Conservation (phyloP, 495 filamentous ascomycete species). For the Elaphomyces granulatus region DNA sequence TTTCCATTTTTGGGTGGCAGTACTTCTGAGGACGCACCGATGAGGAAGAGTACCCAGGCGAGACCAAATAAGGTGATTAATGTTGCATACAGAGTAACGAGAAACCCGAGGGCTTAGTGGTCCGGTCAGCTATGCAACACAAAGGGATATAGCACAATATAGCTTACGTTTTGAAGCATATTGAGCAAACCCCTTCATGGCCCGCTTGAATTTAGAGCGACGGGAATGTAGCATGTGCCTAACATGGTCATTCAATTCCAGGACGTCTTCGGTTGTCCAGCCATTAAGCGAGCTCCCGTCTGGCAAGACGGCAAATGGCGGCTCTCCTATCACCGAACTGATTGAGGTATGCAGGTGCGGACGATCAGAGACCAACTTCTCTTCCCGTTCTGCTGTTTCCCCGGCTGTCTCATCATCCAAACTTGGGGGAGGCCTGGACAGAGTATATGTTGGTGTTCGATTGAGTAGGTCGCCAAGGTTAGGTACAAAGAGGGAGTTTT, state of each 20-base stretch:
- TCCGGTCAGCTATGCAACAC: constrained; percentile 3
- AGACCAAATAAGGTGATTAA: constrained; percentile 68
- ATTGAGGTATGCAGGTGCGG: constrained; percentile 19
- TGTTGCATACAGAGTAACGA: constrained; percentile 66
- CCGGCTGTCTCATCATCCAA: constrained; percentile 21
- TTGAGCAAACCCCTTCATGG: constrained; percentile 60
- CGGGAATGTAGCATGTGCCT: constrained; percentile 70
- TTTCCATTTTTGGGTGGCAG: background rate
- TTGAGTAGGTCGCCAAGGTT: constrained; percentile 54
- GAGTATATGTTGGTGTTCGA: constrained; percentile 55
- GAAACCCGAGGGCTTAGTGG: constrained; percentile 46
- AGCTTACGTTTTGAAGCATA: constrained; percentile 51
- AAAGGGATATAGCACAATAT: background rate
- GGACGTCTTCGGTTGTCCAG: constrained; percentile 54
- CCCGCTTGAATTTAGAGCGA: constrained; percentile 57
- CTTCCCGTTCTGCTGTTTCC: constrained; percentile 15
- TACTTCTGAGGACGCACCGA: constrained; percentile 29
- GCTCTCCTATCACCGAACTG: constrained; percentile 19
- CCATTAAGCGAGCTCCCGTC: constrained; percentile 48
- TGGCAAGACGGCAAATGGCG: constrained; percentile 28
- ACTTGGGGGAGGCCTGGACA: constrained; percentile 36
- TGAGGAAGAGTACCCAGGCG: constrained; percentile 73
- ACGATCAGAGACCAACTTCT: constrained; percentile 14
- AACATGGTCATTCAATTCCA: constrained; percentile 65
- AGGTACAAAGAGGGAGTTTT: constrained; percentile 64